phyloP scores from a whole-genome alignment of 2,329 filamentous ascomycete genomes.

The Cladosporium sp. region DNA sequence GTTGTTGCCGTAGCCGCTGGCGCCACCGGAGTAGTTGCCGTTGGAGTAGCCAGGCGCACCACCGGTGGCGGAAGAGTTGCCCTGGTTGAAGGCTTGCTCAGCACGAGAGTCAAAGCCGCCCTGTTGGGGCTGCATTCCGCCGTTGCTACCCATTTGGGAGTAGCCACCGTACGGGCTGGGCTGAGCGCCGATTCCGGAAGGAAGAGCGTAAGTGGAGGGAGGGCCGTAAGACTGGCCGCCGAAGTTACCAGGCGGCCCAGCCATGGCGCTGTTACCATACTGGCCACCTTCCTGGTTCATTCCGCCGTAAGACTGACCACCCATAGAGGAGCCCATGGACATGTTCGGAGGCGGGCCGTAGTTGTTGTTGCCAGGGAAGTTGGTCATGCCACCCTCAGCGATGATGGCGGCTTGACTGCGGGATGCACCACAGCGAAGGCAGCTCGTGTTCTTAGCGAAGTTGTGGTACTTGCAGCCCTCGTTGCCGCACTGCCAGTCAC shows the following conservation, averaged over 20 bases:
- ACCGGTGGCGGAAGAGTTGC: slow-evolving; percentile 74
- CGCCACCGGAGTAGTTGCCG: slow-evolving; percentile 43
- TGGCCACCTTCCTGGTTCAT: slow-evolving; percentile 66
- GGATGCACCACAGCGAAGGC: slow-evolving; percentile 91
- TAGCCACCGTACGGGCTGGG: slow-evolving; percentile 81
- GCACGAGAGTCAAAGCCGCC: slow-evolving; percentile 91
- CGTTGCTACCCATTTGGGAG: slow-evolving; percentile 54
- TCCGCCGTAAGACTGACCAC: slow-evolving; percentile 29
- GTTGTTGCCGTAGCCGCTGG: slow-evolving; percentile 47
- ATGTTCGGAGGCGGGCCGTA: slow-evolving; percentile 75
- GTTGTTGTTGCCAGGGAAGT: slow-evolving; percentile 29
- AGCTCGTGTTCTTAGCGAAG: slow-evolving; percentile 99
- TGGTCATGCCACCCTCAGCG: slow-evolving; percentile 75
- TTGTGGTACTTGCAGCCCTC: slow-evolving; percentile 98
- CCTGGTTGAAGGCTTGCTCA: slow-evolving; percentile 82
- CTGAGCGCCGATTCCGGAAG: slow-evolving; percentile 73
- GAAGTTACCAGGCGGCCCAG: slow-evolving; percentile 55
- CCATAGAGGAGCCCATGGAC: slow-evolving; percentile 54
- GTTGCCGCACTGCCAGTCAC: slow-evolving; percentile 98
- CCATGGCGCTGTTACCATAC: slow-evolving; percentile 65
- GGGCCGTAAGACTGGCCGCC: slow-evolving; percentile 81
- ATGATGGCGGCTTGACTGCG: slow-evolving; percentile 92
- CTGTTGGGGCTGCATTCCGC: slow-evolving; percentile 62
- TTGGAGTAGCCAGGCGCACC: slow-evolving; percentile 59
- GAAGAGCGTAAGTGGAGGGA: slow-evolving; percentile 84